Evolutionary conservation across 225 moss, liverwort and hornwort genomes (phyloP), one percentile per base, ranked within the genome.

Genomic region (Pleurozium schreberi): DNA sequence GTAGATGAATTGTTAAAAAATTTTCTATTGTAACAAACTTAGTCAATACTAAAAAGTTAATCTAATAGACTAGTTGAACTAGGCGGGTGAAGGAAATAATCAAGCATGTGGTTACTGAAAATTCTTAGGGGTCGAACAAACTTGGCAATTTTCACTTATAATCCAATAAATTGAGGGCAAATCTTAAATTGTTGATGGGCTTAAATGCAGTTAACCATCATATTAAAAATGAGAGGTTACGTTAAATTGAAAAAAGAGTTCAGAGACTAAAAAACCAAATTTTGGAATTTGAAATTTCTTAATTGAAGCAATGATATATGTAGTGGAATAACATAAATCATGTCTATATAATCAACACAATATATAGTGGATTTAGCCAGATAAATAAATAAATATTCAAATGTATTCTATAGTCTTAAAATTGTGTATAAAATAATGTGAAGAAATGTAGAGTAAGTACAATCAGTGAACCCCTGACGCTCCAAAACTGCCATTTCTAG

Each of bases 131-230:
- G 40, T 25, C 2, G 40, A 69, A 40, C 14, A 69, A 68, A 40
- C 21, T 68, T 23, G 0, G 0, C 7, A n/a, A 23, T n/a, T 67
- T 67, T 68, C 1, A 40, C 4, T 69, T 2, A 8, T 23, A 2
- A 14, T 25, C 40, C 14, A 40, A 40, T 23, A 40, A 14, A 40
- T 40, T 69, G 25, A 69, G 13, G 25, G 8, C 8, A 69, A 69
- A 40, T 40, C 4, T 40, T 13, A 25, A 69, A 25, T 13, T 0
- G 0, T 40, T 69, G 8, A 69, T 14, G 8, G 8, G 7, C 12
- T 40, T 13, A 14, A 14, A 25, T 69, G 8, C 5, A 2, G 0
- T 33, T 1, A 40, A 25, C 1, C 4, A 40, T 40, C 0, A 4
- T 69, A 40, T 4, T 25, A 69, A 14, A 62, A n/a, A 25, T 8